Conservation (phyloP, 108 stramenopile species). For the Discostella stelligeroides region DNA sequence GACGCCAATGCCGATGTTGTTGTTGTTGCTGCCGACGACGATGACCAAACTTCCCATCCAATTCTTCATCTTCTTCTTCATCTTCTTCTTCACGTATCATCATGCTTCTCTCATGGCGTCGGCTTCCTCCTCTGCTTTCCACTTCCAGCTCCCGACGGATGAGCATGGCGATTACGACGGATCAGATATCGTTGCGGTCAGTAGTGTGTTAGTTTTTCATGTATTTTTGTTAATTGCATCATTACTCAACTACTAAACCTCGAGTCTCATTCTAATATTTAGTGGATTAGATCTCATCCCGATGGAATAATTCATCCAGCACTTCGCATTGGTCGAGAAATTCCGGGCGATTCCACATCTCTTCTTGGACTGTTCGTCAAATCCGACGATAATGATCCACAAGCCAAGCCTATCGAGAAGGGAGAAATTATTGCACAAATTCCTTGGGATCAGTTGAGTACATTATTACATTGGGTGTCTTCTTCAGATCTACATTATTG, state of each 20-base stretch:
- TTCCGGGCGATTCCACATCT: conserved; percentile 39
- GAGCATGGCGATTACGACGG: conserved; percentile 52
- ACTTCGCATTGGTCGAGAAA: conserved; percentile 37
- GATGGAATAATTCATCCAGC: conserved; percentile 43
- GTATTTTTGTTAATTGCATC: too few species aligned
- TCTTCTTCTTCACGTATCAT: not conserved
- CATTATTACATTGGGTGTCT: not conserved
- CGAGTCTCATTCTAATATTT: not conserved
- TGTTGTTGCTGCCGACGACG: too few species aligned
- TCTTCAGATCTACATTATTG: not conserved
- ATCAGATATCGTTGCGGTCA: conserved; percentile 33
- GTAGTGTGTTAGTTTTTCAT: too few species aligned
- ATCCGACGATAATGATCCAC: conserved; percentile 15
- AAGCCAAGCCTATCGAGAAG: conserved; percentile 27
- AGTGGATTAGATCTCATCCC: conserved; percentile 40
- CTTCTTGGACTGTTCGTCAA: conserved; percentile 38
- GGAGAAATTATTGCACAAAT: conserved; percentile 44
- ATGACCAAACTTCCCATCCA: too few species aligned
- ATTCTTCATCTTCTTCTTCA: too few species aligned
- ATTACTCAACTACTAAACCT: too few species aligned
- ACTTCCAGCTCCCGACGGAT: conserved; percentile 32
- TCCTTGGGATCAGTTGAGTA: conserved; percentile 35
- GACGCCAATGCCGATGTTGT: too few species aligned
- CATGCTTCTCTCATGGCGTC: conserved; percentile 9
- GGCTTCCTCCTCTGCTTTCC: not conserved